Conservation (phyloP, 1,139 yeast species). For the Taiozyma sp. region DNA sequence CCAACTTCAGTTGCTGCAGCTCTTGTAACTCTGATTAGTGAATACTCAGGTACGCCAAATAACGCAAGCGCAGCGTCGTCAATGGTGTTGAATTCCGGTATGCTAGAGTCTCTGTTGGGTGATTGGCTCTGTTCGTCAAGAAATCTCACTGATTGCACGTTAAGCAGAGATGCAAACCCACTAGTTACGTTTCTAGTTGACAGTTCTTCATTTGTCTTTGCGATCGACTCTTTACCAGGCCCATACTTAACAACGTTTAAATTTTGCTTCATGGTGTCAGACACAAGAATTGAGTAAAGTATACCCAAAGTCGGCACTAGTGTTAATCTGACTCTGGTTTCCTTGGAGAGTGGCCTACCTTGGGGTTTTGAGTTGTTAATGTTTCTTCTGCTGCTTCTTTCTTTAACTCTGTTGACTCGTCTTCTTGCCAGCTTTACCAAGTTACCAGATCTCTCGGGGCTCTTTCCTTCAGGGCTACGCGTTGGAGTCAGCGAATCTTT, state of each 20-base stretch:
- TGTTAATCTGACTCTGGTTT: constrained; percentile 44
- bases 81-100: constrained; percentile 40
- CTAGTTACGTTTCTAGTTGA: constrained; percentile 17
- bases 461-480: neutral
- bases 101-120: constrained; percentile 29
- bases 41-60: constrained; percentile 38
- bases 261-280: constrained; percentile 27
- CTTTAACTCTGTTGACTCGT: constrained; percentile 15
- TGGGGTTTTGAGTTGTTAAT: constrained; percentile 33
- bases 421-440: constrained; percentile 22
- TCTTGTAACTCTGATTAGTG: constrained; percentile 48
- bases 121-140: constrained; percentile 12
- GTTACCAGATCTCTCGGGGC: neutral
- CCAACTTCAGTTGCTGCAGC: constrained; percentile 49
- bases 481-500: neutral
- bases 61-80: constrained; percentile 42
- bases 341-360: constrained; percentile 50
- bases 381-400: constrained; percentile 10
- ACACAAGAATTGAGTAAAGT: constrained; percentile 42
- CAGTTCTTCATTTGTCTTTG: constrained; percentile 16
- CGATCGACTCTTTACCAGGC: constrained; percentile 11
- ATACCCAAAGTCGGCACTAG: constrained; percentile 39
- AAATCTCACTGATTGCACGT: constrained; percentile 20
- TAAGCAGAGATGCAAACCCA: constrained; percentile 19
- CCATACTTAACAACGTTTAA: constrained; percentile 23